These are phyloP conservation scores for Penicillium angulare DNA, from an alignment of 495 filamentous ascomycete genomes.

Conservation along the genomic window DNA sequence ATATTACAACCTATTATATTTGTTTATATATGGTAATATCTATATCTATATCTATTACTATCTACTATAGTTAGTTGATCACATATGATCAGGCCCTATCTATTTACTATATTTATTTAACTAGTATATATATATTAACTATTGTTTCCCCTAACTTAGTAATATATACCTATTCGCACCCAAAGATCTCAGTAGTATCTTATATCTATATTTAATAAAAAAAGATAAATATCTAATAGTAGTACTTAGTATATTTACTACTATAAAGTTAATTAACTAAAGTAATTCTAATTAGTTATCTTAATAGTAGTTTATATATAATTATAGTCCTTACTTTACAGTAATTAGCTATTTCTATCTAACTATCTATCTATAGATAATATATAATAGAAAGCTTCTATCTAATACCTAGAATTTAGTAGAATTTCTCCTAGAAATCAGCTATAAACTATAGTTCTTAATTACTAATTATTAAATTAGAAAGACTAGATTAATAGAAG, in stretches of 20 bases:
- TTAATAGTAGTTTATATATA: slow-evolving; percentile 24
- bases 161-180: too few relatives aligned
- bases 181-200: slow-evolving; percentile 1
- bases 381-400: slow-evolving; percentile 19
- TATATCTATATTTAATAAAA: slow-evolving; percentile 14
- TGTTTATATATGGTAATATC: too few relatives aligned
- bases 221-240: slow-evolving; percentile 11
- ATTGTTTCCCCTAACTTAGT: too few relatives aligned
- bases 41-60: too few relatives aligned
- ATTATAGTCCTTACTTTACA: slow-evolving; percentile 18
- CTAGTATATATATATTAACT: too few relatives aligned
- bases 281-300: slow-evolving; percentile 26
- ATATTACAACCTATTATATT: too few relatives aligned
- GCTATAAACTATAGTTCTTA: background rate
- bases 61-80: too few relatives aligned
- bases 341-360: slow-evolving; percentile 25
- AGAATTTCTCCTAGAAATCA: background rate
- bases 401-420: background rate
- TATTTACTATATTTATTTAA: too few relatives aligned
- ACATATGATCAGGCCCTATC: too few relatives aligned
- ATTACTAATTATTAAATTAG: too few relatives aligned
- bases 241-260: slow-evolving; percentile 14
- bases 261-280: slow-evolving; percentile 24
- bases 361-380: slow-evolving; percentile 27
- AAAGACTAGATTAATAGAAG: too few relatives aligned